Percentiles rank a stretch among this genome's conserved stretches.
Conservation (phyloP, 331 rosid species). For the Rhamnella rubrinervis region DNA sequence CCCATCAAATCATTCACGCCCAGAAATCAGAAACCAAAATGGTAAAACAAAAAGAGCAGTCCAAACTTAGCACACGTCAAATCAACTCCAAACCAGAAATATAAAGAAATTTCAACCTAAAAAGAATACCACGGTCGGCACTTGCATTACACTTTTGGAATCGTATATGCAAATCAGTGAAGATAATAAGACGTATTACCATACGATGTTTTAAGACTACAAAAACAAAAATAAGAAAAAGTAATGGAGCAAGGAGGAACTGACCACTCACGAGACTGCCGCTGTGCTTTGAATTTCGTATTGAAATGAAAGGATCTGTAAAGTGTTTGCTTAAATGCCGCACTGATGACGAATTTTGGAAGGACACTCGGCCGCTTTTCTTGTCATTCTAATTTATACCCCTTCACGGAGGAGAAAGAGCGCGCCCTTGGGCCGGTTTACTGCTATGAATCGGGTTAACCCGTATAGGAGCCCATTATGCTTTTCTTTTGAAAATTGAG, state of each 20-base stretch:
- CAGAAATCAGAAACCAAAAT: not conserved
- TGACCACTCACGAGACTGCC: conserved; percentile 43
- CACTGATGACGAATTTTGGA: not conserved
- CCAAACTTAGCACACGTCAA: not conserved
- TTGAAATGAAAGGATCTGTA: not conserved
- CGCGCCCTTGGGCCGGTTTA: not conserved
- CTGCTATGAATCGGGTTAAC: too few relatives aligned
- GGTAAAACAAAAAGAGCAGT: not conserved
- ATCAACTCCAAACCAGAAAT: not conserved
- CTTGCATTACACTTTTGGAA: not conserved
- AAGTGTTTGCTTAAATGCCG: conserved; percentile 37
- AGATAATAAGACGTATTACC: too few relatives aligned
- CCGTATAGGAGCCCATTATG: too few relatives aligned
- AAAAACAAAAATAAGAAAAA: conserved; percentile 1
- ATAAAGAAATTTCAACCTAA: not conserved
- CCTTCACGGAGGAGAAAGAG: not conserved
- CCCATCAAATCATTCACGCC: not conserved
- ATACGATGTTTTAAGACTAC: not conserved
- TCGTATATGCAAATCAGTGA: not conserved
- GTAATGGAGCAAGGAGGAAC: conserved; percentile 23
- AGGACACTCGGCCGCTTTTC: not conserved
- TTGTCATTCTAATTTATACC: not conserved
- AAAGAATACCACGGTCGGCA: not conserved
- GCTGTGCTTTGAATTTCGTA: conserved; percentile 20
- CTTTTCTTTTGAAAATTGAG: too few relatives aligned